These are phyloP conservation scores for Suillus decipiens DNA, from an alignment of 768 basidiomycete species.

Conservation along the genomic window DNA sequence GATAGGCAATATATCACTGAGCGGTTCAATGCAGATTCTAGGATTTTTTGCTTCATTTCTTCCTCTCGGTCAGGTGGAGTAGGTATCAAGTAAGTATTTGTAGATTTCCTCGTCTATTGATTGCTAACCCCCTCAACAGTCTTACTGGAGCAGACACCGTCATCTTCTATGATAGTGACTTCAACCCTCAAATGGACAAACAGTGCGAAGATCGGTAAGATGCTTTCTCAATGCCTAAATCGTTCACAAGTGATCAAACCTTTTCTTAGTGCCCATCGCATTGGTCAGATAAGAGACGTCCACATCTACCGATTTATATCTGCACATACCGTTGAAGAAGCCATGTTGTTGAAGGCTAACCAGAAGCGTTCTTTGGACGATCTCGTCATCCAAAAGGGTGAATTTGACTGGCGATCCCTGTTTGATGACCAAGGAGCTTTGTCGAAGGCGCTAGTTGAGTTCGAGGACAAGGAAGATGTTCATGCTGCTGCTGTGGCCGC, in stretches of 20 bases:
- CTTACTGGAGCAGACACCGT: constrained; percentile 92
- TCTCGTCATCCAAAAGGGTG: constrained; percentile 90
- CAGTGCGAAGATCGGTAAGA: constrained; percentile 91
- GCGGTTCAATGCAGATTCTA: constrained; percentile 75
- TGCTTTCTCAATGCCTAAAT: neutral
- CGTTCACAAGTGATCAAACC: neutral
- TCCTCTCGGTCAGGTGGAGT: constrained; percentile 81
- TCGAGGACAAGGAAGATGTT: constrained; percentile 87
- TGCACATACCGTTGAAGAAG: constrained; percentile 90
- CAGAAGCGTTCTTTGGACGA: constrained; percentile 92
- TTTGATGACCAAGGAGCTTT: constrained; percentile 65
- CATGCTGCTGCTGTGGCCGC: constrained; percentile 79
- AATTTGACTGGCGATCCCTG: constrained; percentile 91
- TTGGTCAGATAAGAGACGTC: constrained; percentile 94
- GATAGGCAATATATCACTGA: constrained; percentile 92
- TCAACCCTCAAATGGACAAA: constrained; percentile 96
- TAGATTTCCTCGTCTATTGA: constrained; percentile 21
- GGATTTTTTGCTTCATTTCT: constrained; percentile 88
- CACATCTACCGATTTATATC: constrained; percentile 96
- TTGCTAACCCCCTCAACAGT: constrained; percentile 39
- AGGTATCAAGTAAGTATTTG: constrained; percentile 81
- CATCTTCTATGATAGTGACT: constrained; percentile 96
- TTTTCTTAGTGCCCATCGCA: constrained; percentile 83
- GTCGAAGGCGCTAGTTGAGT: constrained; percentile 76
- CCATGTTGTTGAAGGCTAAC: constrained; percentile 95